Evolutionary conservation across 2,329 filamentous ascomycete genomes (phyloP), one percentile per base, ranked within the genome.

Genomic region (Alternaria sp.): DNA sequence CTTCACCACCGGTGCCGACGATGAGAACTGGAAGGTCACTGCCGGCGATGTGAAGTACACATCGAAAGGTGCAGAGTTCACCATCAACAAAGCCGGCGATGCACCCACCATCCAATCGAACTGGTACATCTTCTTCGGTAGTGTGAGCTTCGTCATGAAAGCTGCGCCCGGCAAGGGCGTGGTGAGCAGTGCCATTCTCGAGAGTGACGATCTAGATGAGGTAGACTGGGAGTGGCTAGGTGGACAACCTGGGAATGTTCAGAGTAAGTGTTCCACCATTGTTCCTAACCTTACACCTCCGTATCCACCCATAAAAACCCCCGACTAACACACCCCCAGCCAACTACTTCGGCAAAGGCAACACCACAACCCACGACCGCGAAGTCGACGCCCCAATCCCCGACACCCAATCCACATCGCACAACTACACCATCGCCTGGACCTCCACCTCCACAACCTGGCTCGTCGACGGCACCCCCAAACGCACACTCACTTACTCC

Each of bases 81-180:
- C 75, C 23, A 83, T 86, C 69, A 75, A 68, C 49, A 81, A 80
- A 58, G 74, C 78, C 11, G 80, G 78, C 23, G 78, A 86, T 58
- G 81, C 84, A 1, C 85, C 85, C 0, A 96, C 92, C 1, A 86
- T 96, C 63, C 86, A 89, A 66, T 89, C 91, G 49, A 88, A 89
- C 70, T 95, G 94, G 79, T 95, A 93, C 82, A 92, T 96, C 80
- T 93, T 96, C 84, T 94, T 91, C 70, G 93, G 93, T 55, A 87
- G 89, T 60, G 89, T 92, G 59, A 92, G 94, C 78, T 85, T 95
- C 60, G 84, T 87, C 69, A 86, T 96, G 82, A 91, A 92, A 81
- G 90, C 91, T 6, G 89, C 93, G 1, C 81, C 84, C 1, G 93
- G 94, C 10, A 83, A 82, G 6, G 93, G 94, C 50, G 89, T 97